phyloP scores from a whole-genome alignment of 371 early-diverging fungal species.

The Basidiobolus meristosporus region DNA sequence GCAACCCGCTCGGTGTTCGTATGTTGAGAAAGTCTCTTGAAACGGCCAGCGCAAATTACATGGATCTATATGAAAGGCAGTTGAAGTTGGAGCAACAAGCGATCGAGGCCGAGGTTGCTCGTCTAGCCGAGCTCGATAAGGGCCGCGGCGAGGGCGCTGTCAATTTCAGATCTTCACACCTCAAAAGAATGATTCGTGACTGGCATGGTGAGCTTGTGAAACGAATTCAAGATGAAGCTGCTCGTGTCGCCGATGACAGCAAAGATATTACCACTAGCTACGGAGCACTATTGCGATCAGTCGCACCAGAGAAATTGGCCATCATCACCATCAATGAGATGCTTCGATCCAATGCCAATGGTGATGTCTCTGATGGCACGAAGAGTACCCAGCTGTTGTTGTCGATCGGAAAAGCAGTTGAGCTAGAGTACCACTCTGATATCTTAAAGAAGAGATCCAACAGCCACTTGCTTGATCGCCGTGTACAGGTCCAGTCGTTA shows the following conservation, averaged over 20 bases:
- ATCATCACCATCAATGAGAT: constrained; percentile 73
- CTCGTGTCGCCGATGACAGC: constrained; percentile 6
- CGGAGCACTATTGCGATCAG: constrained; percentile 49
- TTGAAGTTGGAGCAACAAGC: constrained; percentile 70
- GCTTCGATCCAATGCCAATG: constrained; percentile 34
- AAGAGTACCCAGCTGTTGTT: constrained; percentile 37
- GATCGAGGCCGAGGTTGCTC: constrained; percentile 53
- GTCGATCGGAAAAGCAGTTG: constrained; percentile 57
- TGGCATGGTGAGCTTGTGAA: constrained; percentile 62
- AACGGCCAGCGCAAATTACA: constrained; percentile 22
- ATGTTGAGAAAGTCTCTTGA: constrained; percentile 54
- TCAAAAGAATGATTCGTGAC: constrained; percentile 32
- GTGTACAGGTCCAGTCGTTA: constrained; percentile 25
- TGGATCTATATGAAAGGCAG: constrained; percentile 56
- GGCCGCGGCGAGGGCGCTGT: constrained; percentile 27
- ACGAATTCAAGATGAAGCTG: constrained; percentile 33
- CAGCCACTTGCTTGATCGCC: constrained; percentile 17
- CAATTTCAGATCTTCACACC: constrained; percentile 18
- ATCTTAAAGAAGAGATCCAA: constrained; percentile 46
- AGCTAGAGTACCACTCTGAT: constrained; percentile 66
- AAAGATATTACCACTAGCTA: constrained; percentile 19
- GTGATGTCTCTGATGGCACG: constrained; percentile 38
- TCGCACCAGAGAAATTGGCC: constrained; percentile 57
- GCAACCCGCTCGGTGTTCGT: constrained; percentile 33
- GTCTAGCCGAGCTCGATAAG: constrained; percentile 37